Conservation (phyloP, 2,329 filamentous ascomycete species). For the Pseudogymnoascus destructans region DNA sequence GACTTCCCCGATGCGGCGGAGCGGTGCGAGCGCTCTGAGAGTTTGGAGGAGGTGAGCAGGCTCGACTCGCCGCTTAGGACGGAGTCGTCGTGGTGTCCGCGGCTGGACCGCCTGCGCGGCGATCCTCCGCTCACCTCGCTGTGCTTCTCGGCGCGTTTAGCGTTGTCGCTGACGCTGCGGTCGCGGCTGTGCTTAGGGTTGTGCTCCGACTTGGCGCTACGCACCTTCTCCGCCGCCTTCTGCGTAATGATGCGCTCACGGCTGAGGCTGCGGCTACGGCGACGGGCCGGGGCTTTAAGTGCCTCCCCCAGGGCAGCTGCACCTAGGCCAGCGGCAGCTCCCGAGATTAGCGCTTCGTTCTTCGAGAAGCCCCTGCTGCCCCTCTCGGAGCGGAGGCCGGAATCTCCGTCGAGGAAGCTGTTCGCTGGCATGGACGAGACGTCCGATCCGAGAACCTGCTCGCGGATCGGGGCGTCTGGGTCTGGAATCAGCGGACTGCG, state of each 20-base stretch:
- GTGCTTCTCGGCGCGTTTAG: conserved; percentile 21
- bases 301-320: conserved; percentile 30
- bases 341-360: conserved; percentile 20
- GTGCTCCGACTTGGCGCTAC: conserved; percentile 34
- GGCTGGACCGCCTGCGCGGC: conserved; percentile 35
- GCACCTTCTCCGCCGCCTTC: conserved; percentile 55
- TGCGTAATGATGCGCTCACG: conserved; percentile 51
- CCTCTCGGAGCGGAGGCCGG: conserved; percentile 27
- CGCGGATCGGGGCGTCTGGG: conserved; percentile 33
- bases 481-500: conserved; percentile 49
- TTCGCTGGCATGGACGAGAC: conserved; percentile 73
- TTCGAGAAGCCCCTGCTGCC: conserved; percentile 23
- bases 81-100: conserved; percentile 36
- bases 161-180: conserved; percentile 32
- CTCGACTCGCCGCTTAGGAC: conserved; percentile 44
- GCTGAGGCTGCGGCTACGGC: conserved; percentile 50
- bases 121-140: conserved; percentile 32
- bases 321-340: conserved; percentile 30
- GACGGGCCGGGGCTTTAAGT: conserved; percentile 44
- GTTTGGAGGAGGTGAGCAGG: conserved; percentile 38
- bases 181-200: conserved; percentile 34
- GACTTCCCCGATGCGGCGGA: conserved; percentile 39
- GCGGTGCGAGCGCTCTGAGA: conserved; percentile 31
- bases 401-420: conserved; percentile 45
- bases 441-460: conserved; percentile 59